phyloP scores from a whole-genome alignment of 805 yeast genomes.

The Monosporozyma servazzii region DNA sequence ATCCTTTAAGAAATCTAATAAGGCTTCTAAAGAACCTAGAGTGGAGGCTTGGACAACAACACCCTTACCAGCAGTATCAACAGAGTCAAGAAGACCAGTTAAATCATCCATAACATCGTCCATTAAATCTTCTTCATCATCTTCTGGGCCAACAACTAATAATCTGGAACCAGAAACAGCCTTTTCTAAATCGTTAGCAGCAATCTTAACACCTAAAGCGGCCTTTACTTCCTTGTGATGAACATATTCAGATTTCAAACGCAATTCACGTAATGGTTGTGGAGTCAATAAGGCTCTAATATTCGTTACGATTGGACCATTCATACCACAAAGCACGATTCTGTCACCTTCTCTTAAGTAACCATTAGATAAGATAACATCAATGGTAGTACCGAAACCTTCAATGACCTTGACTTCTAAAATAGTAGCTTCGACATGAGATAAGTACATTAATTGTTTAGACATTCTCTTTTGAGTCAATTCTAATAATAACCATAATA shows the following conservation, averaged over 20 bases:
- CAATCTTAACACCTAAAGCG: slow-evolving; percentile 96
- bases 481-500: slow-evolving; percentile 88
- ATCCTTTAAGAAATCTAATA: slow-evolving; percentile 91
- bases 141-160: slow-evolving; percentile 91
- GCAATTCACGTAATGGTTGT: slow-evolving; percentile 91
- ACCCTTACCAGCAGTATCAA: slow-evolving; percentile 92
- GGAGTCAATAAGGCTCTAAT: slow-evolving; percentile 95
- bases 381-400: slow-evolving; percentile 98
- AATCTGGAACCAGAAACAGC: slow-evolving; percentile 98
- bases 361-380: slow-evolving; percentile 97
- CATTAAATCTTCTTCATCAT: slow-evolving; percentile 94
- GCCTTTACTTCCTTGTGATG: slow-evolving; percentile 98
- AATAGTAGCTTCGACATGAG: slow-evolving; percentile 86
- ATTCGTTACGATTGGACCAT: slow-evolving; percentile 95
- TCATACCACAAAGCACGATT: slow-evolving; percentile 91
- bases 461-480: slow-evolving; percentile 98
- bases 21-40: slow-evolving; percentile 94
- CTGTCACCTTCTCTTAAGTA: slow-evolving; percentile 89
- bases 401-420: slow-evolving; percentile 96
- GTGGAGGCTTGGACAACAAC: slow-evolving; percentile 98
- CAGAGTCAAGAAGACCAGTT: slow-evolving; percentile 88
- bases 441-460: slow-evolving; percentile 91
- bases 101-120: slow-evolving; percentile 98
- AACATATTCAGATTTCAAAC: slow-evolving; percentile 91
- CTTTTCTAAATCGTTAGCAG: slow-evolving; percentile 94